phyloP scores from a whole-genome alignment of 1,284 basidiomycete species.

The Sporisorium reilianum region DNA sequence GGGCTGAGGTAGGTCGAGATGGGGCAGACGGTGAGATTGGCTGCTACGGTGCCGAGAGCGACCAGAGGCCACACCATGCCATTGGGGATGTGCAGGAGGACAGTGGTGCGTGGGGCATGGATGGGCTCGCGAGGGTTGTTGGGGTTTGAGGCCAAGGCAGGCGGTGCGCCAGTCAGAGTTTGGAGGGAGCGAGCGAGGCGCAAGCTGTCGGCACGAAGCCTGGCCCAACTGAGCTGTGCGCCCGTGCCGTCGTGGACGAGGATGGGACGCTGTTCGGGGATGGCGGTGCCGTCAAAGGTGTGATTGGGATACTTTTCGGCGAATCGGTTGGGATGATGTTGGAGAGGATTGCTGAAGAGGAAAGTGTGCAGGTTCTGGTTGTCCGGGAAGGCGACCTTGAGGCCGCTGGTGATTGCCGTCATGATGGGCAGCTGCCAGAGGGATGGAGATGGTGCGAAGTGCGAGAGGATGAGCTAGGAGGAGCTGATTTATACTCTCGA shows the following conservation, averaged over 20 bases:
- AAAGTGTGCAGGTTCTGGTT: conserved; percentile 47
- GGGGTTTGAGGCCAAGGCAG: conserved; percentile 26
- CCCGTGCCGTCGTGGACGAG: conserved; percentile 52
- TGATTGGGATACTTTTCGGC: conserved; percentile 35
- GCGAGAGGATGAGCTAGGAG: background rate
- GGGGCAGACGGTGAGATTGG: conserved; percentile 64
- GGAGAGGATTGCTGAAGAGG: conserved; percentile 54
- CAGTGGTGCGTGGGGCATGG: conserved; percentile 59
- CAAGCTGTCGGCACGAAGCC: conserved; percentile 50
- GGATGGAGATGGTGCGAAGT: background rate
- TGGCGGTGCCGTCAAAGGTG: conserved; percentile 40
- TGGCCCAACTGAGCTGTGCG: conserved; percentile 43
- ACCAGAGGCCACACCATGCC: conserved; percentile 68
- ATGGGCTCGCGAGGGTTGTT: conserved; percentile 34
- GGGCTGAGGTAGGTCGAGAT: conserved; percentile 69
- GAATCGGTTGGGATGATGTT: conserved; percentile 44
- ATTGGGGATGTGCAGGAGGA: conserved; percentile 70
- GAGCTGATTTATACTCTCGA: conserved; percentile 5
- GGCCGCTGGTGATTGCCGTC: conserved; percentile 30
- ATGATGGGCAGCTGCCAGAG: conserved; percentile 7
- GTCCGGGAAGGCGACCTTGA: conserved; percentile 32
- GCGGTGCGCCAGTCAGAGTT: conserved; percentile 33
- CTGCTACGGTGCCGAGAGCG: conserved; percentile 64
- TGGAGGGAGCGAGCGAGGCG: conserved; percentile 48
- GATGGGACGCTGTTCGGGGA: conserved; percentile 47